phyloP scores from a whole-genome alignment of 768 basidiomycete species.

The Symmetrospora coprosmae region DNA sequence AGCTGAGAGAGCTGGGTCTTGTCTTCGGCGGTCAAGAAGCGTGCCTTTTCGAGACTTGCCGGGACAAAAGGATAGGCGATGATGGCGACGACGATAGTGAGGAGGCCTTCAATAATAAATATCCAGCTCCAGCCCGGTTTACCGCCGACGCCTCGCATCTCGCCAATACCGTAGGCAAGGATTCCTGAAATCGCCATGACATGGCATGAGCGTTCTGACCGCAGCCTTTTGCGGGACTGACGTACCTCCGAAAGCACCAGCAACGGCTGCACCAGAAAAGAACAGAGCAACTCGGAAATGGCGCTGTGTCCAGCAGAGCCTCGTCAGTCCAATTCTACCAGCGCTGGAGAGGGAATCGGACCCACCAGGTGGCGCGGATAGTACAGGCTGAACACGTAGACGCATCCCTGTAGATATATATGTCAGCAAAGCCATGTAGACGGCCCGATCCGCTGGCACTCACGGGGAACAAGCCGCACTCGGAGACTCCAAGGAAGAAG shows the following conservation, averaged over 20 bases:
- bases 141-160: constrained; percentile 52
- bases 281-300: constrained; percentile 52
- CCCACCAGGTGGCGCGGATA: constrained; percentile 40
- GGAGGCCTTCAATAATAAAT: constrained; percentile 13
- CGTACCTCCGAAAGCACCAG: constrained; percentile 51
- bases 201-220: too few species aligned
- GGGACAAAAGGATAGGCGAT: not conserved
- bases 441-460: not conserved
- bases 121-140: constrained; percentile 54
- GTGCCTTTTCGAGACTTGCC: not conserved
- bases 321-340: too few species aligned
- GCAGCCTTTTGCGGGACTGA: not conserved
- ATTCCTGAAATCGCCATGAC: too few species aligned
- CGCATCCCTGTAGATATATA: not conserved
- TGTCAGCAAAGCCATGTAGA: not conserved
- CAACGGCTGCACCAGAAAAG: constrained; percentile 51
- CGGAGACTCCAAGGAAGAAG: constrained; percentile 34
- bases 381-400: constrained; percentile 51
- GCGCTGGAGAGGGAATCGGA: not conserved
- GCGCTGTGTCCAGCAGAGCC: constrained; percentile 42
- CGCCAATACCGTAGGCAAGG: constrained; percentile 48
- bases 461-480: constrained; percentile 1
- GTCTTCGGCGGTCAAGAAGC: constrained; percentile 46
- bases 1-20: constrained; percentile 43
- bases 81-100: constrained; percentile 27